Conservation (phyloP, 2,329 filamentous ascomycete genomes). For the Aureobasidium subglaciale region DNA sequence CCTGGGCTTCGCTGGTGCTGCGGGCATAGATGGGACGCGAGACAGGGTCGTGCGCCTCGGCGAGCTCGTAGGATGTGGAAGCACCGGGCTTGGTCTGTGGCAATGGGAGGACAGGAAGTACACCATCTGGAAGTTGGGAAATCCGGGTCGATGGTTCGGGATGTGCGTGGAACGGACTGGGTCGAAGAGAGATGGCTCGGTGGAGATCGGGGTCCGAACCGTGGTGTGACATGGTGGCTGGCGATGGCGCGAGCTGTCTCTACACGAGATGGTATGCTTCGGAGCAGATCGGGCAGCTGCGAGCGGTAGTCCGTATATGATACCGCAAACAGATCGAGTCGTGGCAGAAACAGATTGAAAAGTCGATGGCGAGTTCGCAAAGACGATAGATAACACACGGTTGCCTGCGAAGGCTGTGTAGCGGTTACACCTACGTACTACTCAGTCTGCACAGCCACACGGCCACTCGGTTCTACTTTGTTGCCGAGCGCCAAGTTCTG, state of each 20-base stretch:
- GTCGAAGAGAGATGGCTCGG: slow-evolving; percentile 42
- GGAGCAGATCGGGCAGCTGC: background rate
- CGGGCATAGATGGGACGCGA: slow-evolving; percentile 30
- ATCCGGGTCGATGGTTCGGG: slow-evolving; percentile 24
- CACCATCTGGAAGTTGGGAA: slow-evolving; percentile 17
- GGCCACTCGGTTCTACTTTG: no score
- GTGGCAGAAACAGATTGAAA: background rate
- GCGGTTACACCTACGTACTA: background rate
- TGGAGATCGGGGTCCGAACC: slow-evolving; percentile 40
- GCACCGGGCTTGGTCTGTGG: slow-evolving; percentile 25
- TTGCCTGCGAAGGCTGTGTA: background rate
- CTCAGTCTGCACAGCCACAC: no score
- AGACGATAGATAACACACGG: slow-evolving; percentile 10
- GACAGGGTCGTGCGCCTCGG: slow-evolving; percentile 29
- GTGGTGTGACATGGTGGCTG: slow-evolving; percentile 19
- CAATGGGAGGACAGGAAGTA: slow-evolving; percentile 23
- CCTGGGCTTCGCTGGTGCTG: slow-evolving; percentile 26
- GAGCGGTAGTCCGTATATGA: background rate
- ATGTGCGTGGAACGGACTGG: slow-evolving; percentile 36
- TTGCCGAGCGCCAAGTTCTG: slow-evolving; percentile 5
- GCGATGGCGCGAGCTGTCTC: background rate
- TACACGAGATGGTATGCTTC: background rate
- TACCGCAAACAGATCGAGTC: background rate
- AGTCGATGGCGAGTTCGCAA: background rate
- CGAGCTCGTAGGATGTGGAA: slow-evolving; percentile 35